Percentiles rank a stretch among this genome's conserved stretches.
Evolutionary conservation across 2,329 filamentous ascomycete genomes (phyloP).

Genomic region (Chaetomium strumarium): DNA sequence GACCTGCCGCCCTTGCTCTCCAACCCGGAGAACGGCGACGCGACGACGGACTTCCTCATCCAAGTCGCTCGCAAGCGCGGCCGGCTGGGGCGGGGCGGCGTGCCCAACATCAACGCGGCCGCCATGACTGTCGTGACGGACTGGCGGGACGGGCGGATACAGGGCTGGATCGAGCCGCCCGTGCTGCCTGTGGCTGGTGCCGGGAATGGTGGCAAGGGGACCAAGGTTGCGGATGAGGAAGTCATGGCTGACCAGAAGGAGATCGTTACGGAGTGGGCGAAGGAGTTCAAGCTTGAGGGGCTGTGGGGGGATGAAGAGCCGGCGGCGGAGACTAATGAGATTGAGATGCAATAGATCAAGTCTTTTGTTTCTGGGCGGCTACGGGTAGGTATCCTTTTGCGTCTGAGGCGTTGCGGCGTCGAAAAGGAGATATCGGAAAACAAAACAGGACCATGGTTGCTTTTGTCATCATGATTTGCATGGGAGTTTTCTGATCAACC

Average conservation of each 20-base stretch:
- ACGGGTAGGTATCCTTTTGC: neutral
- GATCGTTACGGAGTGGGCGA: slow-evolving; percentile 87
- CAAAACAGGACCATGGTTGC: neutral
- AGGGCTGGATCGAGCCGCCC: slow-evolving; percentile 82
- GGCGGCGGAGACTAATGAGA: slow-evolving; percentile 30
- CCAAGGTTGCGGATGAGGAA: slow-evolving; percentile 37
- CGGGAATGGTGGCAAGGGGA: slow-evolving; percentile 26
- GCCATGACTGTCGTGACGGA: slow-evolving; percentile 94
- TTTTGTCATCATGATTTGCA: neutral
- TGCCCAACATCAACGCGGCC: slow-evolving; percentile 81
- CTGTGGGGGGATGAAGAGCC: slow-evolving; percentile 67
- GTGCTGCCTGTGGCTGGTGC: slow-evolving; percentile 49
- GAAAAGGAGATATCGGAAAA: slow-evolving; percentile 7
- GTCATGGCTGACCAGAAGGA: slow-evolving; percentile 65
- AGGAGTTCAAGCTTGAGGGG: slow-evolving; percentile 91
- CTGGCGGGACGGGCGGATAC: slow-evolving; percentile 91
- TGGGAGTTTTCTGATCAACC: too few relatives aligned
- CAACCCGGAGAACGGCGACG: slow-evolving; percentile 60
- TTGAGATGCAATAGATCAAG: slow-evolving; percentile 50
- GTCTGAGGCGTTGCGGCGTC: slow-evolving; percentile 17
- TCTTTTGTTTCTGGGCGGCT: neutral
- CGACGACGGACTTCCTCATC: slow-evolving; percentile 84
- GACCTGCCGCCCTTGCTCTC: slow-evolving; percentile 73
- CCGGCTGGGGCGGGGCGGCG: slow-evolving; percentile 77
- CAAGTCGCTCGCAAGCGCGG: slow-evolving; percentile 94